Evolutionary conservation across 1,139 yeast genomes (phyloP).

Genomic region (Zhuliangozyma parablackwelliae): DNA sequence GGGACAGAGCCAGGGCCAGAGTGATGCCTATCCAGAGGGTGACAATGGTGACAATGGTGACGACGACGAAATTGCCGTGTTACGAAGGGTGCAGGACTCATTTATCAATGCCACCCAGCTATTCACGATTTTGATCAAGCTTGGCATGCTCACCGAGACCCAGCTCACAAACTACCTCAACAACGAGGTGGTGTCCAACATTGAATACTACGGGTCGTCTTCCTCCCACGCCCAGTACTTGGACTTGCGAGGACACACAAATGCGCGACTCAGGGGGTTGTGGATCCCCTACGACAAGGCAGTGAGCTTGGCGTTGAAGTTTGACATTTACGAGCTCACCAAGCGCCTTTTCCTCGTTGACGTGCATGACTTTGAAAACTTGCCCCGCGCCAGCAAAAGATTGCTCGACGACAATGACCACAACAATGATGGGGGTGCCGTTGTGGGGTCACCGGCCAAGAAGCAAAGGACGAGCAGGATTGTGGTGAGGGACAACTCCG

Average conservation of each 20-base stretch:
- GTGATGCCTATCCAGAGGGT: neutral
- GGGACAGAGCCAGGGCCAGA: neutral
- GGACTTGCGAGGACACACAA: slow-evolving; percentile 27
- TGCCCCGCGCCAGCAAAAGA: slow-evolving; percentile 25
- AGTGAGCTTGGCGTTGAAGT: slow-evolving; percentile 34
- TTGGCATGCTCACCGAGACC: slow-evolving; percentile 21
- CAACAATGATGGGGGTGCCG: slow-evolving; percentile 5
- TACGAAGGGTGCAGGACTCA: slow-evolving; percentile 44
- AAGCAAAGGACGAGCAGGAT: slow-evolving; percentile 16
- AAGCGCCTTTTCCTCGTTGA: slow-evolving; percentile 40
- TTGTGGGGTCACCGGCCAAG: slow-evolving; percentile 32
- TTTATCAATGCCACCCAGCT: slow-evolving; percentile 40
- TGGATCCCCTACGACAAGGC: slow-evolving; percentile 48
- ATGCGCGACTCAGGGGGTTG: slow-evolving; percentile 27
- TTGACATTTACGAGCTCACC: slow-evolving; percentile 38
- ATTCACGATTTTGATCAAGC: slow-evolving; percentile 27
- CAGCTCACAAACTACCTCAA: slow-evolving; percentile 28
- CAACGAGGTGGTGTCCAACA: slow-evolving; percentile 31
- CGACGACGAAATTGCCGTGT: slow-evolving; percentile 18
- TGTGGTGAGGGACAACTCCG: neutral
- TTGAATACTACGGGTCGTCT: slow-evolving; percentile 24
- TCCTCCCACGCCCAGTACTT: slow-evolving; percentile 13
- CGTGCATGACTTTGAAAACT: slow-evolving; percentile 42
- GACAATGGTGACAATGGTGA: slow-evolving; percentile 2
- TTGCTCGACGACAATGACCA: slow-evolving; percentile 11